Base-by-base conservation (phyloP, 352 stramenopile genomes). In the Globisporangium canariense region DNA sequence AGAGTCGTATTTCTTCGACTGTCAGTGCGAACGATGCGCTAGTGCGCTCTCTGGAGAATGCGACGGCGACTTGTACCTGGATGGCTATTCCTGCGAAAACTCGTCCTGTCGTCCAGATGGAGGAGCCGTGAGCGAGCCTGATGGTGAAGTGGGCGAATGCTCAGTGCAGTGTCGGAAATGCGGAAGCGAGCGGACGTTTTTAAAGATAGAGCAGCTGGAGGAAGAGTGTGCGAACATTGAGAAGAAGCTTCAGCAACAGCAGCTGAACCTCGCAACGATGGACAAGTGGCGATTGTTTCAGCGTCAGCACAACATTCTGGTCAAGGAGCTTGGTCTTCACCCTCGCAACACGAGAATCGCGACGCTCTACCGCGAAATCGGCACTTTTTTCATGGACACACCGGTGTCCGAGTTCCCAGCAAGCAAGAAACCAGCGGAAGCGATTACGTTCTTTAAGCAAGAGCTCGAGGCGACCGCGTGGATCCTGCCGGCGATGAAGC, bases 1-100 rank as follows among this genome's bases (percentile, higher is more conserved):
- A 1, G 60, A 66, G 5, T 93, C 82, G 46, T 91, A 91, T 47
- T 93, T 91, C 54, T 93, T 93, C 38, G 58, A 77, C 4, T 93
- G 84, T 52, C 11, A 68, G 8, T 93, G 84, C 58, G 6, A 13
- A 14, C 73, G 77, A 3, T 82, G 76, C 16, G 13, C 25, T 10
- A 18, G 60, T 28, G 30, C 36, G 60, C 25, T 41, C 13, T 28
- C 51, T 62, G 25, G 51, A 53, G 10, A 68, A 13, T 32, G 62
- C 40, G 56, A 14, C 3, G 74, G 81, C 0, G 75, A 86, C 41
- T 74, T 61, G 71, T 83, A 71, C 60, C 60, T 86, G 50, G 67
- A 81, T 61, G 77, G 77, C 22, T 53, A 80, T 16, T 22, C 18
- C 16, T 86, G 77, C 28, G 22, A 6, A 5, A 59, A 62, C 55